A percentile compares a stretch with the other conserved stretches of the same genome.
phyloP scores from a whole-genome alignment of 1,284 basidiomycete genomes.

The Cronartium quercuum region DNA sequence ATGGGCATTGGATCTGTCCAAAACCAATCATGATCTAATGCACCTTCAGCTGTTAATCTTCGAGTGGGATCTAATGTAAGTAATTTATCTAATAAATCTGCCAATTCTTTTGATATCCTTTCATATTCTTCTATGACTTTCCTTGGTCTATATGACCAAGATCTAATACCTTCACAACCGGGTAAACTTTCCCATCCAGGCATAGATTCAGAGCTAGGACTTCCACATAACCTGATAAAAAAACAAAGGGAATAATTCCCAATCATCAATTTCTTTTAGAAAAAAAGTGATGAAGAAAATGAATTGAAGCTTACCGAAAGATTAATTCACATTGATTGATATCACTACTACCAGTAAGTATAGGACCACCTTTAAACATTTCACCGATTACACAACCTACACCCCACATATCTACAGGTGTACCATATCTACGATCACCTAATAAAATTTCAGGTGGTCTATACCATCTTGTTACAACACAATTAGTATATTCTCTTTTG shows the following conservation, averaged over 20 bases:
- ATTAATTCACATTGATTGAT: constrained; percentile 86
- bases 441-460: constrained; percentile 90
- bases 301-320: constrained; percentile 54
- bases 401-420: constrained; percentile 97
- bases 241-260: background rate
- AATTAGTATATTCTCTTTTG: constrained; percentile 73
- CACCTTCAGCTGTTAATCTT: constrained; percentile 54
- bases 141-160: constrained; percentile 14
- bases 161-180: constrained; percentile 41
- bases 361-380: constrained; percentile 83
- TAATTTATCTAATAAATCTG: constrained; percentile 52
- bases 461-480: constrained; percentile 99
- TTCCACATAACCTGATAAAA: constrained; percentile 61
- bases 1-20: constrained; percentile 78
- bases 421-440: constrained; percentile 78
- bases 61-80: constrained; percentile 55
- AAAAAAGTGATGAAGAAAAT: background rate
- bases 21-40: constrained; percentile 55
- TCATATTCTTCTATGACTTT: constrained; percentile 19
- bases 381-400: constrained; percentile 93
- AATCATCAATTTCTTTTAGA: background rate
- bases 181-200: constrained; percentile 64
- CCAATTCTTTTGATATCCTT: constrained; percentile 41
- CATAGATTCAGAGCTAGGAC: constrained; percentile 66
- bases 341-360: constrained; percentile 80